Evolutionary conservation across 1,284 basidiomycete species (phyloP), one percentile per base, ranked within the genome.

Genomic region (Ustilago tritici): DNA sequence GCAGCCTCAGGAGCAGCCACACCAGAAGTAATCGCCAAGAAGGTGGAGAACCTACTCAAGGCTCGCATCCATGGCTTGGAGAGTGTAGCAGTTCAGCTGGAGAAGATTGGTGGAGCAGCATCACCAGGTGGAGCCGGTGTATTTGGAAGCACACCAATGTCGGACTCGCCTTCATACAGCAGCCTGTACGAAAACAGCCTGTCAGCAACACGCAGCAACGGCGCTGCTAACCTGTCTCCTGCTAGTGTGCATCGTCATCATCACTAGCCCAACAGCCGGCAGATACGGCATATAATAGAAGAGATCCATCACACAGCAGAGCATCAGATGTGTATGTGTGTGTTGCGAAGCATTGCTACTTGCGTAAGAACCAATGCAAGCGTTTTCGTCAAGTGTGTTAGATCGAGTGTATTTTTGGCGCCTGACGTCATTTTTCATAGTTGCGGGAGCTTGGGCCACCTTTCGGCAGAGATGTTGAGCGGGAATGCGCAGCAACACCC

Each of bases 51-150:
- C 7, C 19, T 82, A 31, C 76, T 85, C 23, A 76, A 76, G 38
- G 36, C 65, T 10, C 70, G 73, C n/a, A 73, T 85, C 12, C 54
- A 62, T 10, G 81, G 79, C 0, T 67, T 85, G 1, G 81, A 84
- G 19, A 63, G 65, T 11, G 61, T 85, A 12, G 70, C 76, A 0
- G 77, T 85, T 3, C 84, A 85, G 58, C 65, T 83, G 4, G 79
- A 84, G 34, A 62, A 62, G 35, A 32, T 57, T 4, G 53, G 41
- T 6, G 50, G 15, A 11, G 23, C 54, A 7, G 49, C 56, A 10
- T 63, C 64, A 19, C 60, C 64, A 2, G 53, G 55, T 15, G 60
- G 60, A 17, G 61, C 31, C 4, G 50, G 34, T 8, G 28, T 31
- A 9, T 19, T 53, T 28, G 41, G 60, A 23, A 56, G 53, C 31